Percentiles rank a stretch among this genome's conserved stretches.
Evolutionary conservation across 2,329 filamentous ascomycete genomes (phyloP).

Genomic region (Aspergillus udagawae): DNA sequence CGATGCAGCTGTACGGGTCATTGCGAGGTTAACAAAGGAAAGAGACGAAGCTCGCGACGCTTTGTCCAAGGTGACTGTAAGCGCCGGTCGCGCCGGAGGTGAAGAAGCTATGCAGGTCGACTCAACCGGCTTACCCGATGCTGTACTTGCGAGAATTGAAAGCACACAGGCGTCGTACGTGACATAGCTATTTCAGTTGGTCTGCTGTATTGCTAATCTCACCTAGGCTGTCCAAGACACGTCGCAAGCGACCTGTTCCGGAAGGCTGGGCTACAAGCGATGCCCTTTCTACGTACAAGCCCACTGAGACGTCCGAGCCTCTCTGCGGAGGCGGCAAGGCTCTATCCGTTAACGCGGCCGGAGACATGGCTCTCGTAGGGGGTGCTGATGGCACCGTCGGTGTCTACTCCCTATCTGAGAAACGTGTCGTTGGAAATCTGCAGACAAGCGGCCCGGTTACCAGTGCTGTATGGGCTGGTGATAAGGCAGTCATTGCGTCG

Average conservation of each 20-base stretch:
- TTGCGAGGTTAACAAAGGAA: conserved; percentile 85
- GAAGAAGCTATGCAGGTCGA: conserved; percentile 95
- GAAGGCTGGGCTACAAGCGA: conserved; percentile 79
- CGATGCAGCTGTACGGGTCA: conserved; percentile 93
- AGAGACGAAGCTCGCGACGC: conserved; percentile 89
- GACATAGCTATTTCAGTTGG: not conserved
- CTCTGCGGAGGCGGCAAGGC: conserved; percentile 57
- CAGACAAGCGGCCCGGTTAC: conserved; percentile 65
- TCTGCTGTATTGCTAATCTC: conserved; percentile 10
- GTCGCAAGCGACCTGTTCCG: conserved; percentile 84
- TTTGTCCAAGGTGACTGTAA: conserved; percentile 77
- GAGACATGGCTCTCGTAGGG: conserved; percentile 67
- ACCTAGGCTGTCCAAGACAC: conserved; percentile 73
- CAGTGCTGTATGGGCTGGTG: conserved; percentile 54
- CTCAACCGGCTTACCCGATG: conserved; percentile 68
- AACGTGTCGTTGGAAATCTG: conserved; percentile 68
- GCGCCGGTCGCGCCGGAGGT: conserved; percentile 49
- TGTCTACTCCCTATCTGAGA: conserved; percentile 72
- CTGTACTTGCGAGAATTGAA: conserved; percentile 69
- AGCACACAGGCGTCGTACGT: conserved; percentile 74
- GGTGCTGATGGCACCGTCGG: conserved; percentile 71
- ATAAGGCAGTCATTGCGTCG: conserved; percentile 68
- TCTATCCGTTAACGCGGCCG: conserved; percentile 56
- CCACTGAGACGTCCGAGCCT: conserved; percentile 51
- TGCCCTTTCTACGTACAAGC: conserved; percentile 59